Evolutionary conservation across 805 yeast species (phyloP).

Genomic region (Cyberlindnera bimundalis): DNA sequence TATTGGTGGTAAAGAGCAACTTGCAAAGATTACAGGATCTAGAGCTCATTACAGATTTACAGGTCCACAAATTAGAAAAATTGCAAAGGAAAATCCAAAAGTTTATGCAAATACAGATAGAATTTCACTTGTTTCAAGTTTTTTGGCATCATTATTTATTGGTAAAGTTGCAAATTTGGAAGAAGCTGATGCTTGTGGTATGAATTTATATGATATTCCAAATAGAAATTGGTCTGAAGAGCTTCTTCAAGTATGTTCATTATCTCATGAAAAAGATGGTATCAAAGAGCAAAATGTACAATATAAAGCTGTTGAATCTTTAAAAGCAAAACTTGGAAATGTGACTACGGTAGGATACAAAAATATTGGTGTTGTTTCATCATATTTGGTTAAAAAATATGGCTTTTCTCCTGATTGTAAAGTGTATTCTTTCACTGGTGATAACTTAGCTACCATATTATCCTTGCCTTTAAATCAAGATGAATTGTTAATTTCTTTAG

Average conservation of each 20-base stretch:
- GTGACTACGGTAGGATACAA: conserved; percentile 48
- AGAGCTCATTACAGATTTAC: conserved; percentile 88
- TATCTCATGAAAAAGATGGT: conserved; percentile 30
- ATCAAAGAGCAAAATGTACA: conserved; percentile 11
- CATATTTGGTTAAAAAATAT: conserved; percentile 61
- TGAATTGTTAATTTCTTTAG: conserved; percentile 78
- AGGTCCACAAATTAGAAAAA: conserved; percentile 84
- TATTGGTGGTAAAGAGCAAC: conserved; percentile 54
- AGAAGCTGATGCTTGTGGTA: conserved; percentile 88
- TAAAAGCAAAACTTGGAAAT: conserved; percentile 51
- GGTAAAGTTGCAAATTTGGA: conserved; percentile 67
- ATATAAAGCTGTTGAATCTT: conserved; percentile 26
- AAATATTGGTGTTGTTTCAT: conserved; percentile 49
- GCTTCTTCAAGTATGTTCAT: conserved; percentile 43
- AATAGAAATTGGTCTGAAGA: conserved; percentile 52
- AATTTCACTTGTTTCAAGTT: conserved; percentile 75
- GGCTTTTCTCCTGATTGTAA: conserved; percentile 57
- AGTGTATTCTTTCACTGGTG: conserved; percentile 82
- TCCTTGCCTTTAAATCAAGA: conserved; percentile 73
- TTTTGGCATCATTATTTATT: conserved; percentile 65
- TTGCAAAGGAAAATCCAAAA: conserved; percentile 49
- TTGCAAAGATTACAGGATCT: conserved; percentile 77
- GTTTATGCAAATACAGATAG: conserved; percentile 53
- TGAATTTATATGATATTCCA: conserved; percentile 79
- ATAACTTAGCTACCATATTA: conserved; percentile 83